Base-by-base conservation (phyloP, 805 yeast genomes). In the Priceomyces medius region DNA sequence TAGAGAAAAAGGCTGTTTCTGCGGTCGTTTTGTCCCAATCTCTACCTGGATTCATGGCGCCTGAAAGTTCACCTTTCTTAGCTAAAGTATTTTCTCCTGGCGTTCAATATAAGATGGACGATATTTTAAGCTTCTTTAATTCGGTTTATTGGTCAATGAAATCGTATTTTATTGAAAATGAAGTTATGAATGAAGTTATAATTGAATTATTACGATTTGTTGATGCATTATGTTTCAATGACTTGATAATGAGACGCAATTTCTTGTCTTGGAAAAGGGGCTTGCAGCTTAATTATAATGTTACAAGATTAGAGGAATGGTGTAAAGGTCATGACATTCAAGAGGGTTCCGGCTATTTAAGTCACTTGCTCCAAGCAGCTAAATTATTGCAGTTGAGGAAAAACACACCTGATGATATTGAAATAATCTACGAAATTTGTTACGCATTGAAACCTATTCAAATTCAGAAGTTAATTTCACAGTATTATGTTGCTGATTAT, bases 201-300 rank as follows among this genome's bases (percentile, higher is more conserved):
- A 74, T 82, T 46, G 97, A 90, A 57, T 71, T 93, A 54, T 72
- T 93, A 54, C 80, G 84, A 57, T 84, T 85, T 62, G 88, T 95
- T 43, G 96, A 93, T 63, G 93, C 96, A 13, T 79, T 81, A 49
- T 88, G 98, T 68, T 93, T 93, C 76, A 93, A 93, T 61, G 98
- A 93, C 61, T 73, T 93, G 66, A 81, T 95, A 37, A 86, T 90
- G 95, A 83, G 97, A 71, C 80, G 96, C 64, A 85, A 83, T 68
- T 95, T 91, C 68, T 71, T 91, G 59, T 85, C 96, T 8, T 93
- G 99, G 99, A 93, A 91, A 71, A 84, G 99, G 60, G 98, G 98
- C 36, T 76, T 93, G 53, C 99, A 93, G 67, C 81, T 93, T 66
- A 93, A 89, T 63, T 93, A 93, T 69, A 93, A 93, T 63, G 95